Conservation (phyloP, 108 stramenopile genomes). For the Aurantiochytrium sp. region DNA sequence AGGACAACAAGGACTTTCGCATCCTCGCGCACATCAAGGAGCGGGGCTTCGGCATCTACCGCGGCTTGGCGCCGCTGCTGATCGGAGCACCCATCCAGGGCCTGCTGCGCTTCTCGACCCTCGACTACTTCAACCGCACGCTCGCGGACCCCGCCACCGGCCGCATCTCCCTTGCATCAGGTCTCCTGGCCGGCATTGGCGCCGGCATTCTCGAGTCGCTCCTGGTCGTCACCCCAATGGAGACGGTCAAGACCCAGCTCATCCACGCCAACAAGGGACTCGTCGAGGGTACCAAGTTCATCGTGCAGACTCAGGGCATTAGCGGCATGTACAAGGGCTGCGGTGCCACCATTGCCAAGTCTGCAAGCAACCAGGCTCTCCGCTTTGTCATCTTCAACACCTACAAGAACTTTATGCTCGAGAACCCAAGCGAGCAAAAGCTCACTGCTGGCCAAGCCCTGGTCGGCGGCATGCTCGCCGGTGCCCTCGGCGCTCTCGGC, state of each 20-base stretch:
- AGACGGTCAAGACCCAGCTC: conserved; percentile 93
- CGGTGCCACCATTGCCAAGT: conserved; percentile 85
- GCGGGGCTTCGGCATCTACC: conserved; percentile 56
- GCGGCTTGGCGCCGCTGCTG: conserved; percentile 80
- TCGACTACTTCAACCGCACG: conserved; percentile 52
- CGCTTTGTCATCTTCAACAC: conserved; percentile 97
- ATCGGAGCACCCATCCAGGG: conserved; percentile 81
- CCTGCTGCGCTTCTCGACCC: conserved; percentile 81
- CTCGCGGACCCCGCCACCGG: conserved; percentile 68
- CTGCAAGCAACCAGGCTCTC: conserved; percentile 90
- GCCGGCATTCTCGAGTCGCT: conserved; percentile 85
- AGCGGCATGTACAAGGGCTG: conserved; percentile 87
- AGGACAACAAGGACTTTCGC: conserved; percentile 34
- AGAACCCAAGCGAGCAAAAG: not conserved
- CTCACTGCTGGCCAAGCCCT: conserved; percentile 56
- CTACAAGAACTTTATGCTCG: conserved; percentile 77
- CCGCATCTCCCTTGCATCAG: conserved; percentile 69
- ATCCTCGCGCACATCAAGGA: conserved; percentile 21
- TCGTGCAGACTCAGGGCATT: conserved; percentile 72
- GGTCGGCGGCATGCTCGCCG: conserved; percentile 90
- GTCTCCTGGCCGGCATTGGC: conserved; percentile 88
- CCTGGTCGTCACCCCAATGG: conserved; percentile 90
- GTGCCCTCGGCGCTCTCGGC: conserved; percentile 86
- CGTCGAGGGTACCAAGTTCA: conserved; percentile 65
- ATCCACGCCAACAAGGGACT: conserved; percentile 72